A percentile compares a stretch with the other conserved stretches of the same genome.
Conservation (phyloP, 225 moss, liverwort and hornwort genomes). For the Antitrichia curtipendula region DNA sequence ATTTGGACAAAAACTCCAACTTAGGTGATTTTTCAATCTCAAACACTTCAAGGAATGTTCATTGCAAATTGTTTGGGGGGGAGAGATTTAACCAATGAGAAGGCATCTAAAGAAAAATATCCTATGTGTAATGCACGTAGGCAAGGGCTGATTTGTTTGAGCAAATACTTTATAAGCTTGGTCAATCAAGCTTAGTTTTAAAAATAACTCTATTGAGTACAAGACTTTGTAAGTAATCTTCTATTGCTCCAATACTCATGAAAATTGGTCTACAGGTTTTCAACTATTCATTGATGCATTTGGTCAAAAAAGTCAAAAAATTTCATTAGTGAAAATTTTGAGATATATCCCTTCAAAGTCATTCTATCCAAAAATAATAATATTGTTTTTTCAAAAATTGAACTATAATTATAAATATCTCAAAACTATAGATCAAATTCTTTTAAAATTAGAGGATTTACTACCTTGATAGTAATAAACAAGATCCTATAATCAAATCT, state of each 20-base stretch:
- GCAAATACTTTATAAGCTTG: not conserved
- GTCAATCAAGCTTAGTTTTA: too few relatives aligned
- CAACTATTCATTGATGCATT: not conserved
- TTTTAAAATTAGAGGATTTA: not conserved
- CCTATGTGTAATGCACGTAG: too few relatives aligned
- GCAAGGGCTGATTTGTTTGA: accelerated
- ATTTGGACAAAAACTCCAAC: accelerated
- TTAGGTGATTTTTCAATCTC: not conserved
- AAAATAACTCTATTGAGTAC: too few relatives aligned
- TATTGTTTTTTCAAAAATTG: not conserved
- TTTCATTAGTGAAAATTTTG: not conserved
- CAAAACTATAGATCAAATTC: not conserved
- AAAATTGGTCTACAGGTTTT: not conserved
- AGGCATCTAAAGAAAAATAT: not conserved
- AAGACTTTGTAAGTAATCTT: not conserved
- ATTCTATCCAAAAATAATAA: accelerated
- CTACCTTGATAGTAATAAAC: not conserved
- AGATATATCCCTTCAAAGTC: accelerated
- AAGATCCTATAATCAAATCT: not conserved
- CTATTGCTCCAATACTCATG: not conserved
- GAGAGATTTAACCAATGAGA: not conserved
- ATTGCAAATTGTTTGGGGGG: accelerated
- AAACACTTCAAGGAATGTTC: not conserved
- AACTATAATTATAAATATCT: not conserved
- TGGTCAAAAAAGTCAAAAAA: not conserved